A percentile compares a stretch with the other conserved stretches of the same genome.
Conservation (phyloP, 176 grass and related monocot species). For the Raddia distichophylla region DNA sequence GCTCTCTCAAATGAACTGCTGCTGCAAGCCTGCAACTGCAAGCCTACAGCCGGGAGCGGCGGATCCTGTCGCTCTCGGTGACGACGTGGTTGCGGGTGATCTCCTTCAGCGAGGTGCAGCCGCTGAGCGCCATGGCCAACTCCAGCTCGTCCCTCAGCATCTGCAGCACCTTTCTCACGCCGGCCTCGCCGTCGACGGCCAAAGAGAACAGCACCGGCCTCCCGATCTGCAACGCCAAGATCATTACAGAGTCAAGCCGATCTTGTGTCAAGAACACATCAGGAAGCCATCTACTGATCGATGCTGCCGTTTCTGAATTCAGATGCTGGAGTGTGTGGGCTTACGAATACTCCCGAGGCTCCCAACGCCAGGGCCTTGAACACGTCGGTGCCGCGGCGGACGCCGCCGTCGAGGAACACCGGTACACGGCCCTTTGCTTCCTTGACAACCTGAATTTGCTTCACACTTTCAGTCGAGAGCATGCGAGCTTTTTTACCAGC, state of each 20-base stretch:
- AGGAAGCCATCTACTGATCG: not conserved
- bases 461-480: not conserved
- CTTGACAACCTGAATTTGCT: conserved; percentile 65
- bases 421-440: conserved; percentile 68
- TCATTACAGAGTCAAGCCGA: too few relatives aligned
- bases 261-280: not conserved
- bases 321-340: not conserved
- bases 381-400: conserved; percentile 90
- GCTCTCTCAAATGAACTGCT: too few relatives aligned
- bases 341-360: conserved; percentile 90
- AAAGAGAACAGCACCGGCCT: conserved; percentile 73
- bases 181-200: conserved; percentile 79
- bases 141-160: conserved; percentile 86
- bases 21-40: not conserved
- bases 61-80: conserved; percentile 57
- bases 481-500: not conserved
- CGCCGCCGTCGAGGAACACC: conserved; percentile 88
- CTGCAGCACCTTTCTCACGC: conserved; percentile 61
- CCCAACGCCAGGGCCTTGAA: conserved; percentile 91
- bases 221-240: conserved; percentile 57
- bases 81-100: conserved; percentile 58
- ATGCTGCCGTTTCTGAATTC: not conserved
- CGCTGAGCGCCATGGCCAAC: conserved; percentile 79
- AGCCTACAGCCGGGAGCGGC: conserved; percentile 44
- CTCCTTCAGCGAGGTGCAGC: conserved; percentile 72